Percentiles rank a stretch among this genome's conserved stretches.
These are phyloP conservation scores for Tetrahymena thermophila DNA, from an alignment of 73 alveolate species.

Conservation along the genomic window DNA sequence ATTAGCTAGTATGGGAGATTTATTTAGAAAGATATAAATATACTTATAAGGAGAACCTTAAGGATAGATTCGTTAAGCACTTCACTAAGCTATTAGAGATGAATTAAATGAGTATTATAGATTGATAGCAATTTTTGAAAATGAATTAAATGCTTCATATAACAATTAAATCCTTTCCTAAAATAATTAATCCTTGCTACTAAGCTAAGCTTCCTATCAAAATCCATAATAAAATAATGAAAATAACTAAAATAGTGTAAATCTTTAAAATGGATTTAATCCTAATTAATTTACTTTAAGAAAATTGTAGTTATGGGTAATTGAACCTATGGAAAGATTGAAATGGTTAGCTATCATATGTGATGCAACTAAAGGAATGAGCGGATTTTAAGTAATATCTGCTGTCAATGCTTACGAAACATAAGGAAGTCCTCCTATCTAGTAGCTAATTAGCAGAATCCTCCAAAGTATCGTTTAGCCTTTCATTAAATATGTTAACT, in stretches of 20 bases:
- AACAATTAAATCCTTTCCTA: neutral
- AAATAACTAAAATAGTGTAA: neutral
- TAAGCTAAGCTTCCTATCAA: neutral
- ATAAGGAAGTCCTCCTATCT: conserved; percentile 28
- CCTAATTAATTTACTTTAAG: conserved; percentile 11
- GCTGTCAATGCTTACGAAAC: neutral
- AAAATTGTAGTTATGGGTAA: neutral
- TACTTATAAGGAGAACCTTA: neutral
- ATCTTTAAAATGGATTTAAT: neutral
- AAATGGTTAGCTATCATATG: conserved; percentile 8
- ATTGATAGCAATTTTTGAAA: conserved; percentile 28
- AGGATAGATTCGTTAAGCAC: conserved; percentile 12
- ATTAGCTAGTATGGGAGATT: conserved; percentile 19
- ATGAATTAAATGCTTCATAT: neutral
- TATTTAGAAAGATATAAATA: conserved; percentile 12
- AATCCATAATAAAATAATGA: neutral
- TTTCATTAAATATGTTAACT: conserved; percentile 17
- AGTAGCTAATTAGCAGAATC: neutral
- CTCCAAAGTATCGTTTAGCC: conserved; percentile 15
- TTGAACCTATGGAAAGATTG: neutral
- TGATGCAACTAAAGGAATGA: conserved; percentile 1
- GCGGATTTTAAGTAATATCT: neutral
- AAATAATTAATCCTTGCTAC: neutral
- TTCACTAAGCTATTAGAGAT: conserved; percentile 10
- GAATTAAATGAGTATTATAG: conserved; percentile 34